Evolutionary conservation across 1,284 basidiomycete genomes (phyloP), one percentile per base, ranked within the genome.

Genomic region (Papiliotrema laurentii): DNA sequence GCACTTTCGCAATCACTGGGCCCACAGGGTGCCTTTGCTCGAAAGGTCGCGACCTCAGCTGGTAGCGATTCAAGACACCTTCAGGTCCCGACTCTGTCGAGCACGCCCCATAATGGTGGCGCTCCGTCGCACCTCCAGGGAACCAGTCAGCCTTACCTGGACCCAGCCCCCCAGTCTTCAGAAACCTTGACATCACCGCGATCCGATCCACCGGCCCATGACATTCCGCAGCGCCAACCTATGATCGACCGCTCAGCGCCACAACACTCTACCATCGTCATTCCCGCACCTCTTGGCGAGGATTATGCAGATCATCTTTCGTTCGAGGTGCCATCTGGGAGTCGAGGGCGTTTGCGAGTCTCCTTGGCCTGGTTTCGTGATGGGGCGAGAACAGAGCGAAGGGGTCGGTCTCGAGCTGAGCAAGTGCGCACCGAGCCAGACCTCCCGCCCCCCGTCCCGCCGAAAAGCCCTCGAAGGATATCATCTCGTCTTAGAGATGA

Each of bases 241-340:
- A 16, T 6, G 37, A 38, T 22, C n/a, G 13, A 16, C 16, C 14
- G 14, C 13, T 11, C 27, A 41, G 11, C 45, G 34, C 16, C 42
- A n/a, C 19, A 24, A 24, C 28, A 21, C 6, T 19, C 9, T 44
- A 37, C 33, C 16, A 24, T 18, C 43, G 22, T 26, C 25, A 35
- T 36, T 25, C 11, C 22, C 16, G 13, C 9, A 14, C 43, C 6
- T n/a, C 19, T 18, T n/a, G 6, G 21, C 31, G 11, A 22, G 13
- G 10, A 46, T 21, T 50, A 55, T 2, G 59, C 59, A 18, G 60
- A 65, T 42, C 58, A 61, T 18, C 55, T 67, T 1, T 62, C 63
- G 5, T 65, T 67, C 44, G 64, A 67, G 33, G 61, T 67, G 1
- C 60, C 63, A 10, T 59, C 53, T 7, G 63, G 63, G 3, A 56